A percentile compares a stretch with the other conserved stretches of the same genome.
phyloP scores from a whole-genome alignment of 176 grass and related monocot species.

The Rhipidocladum racemiflorum region DNA sequence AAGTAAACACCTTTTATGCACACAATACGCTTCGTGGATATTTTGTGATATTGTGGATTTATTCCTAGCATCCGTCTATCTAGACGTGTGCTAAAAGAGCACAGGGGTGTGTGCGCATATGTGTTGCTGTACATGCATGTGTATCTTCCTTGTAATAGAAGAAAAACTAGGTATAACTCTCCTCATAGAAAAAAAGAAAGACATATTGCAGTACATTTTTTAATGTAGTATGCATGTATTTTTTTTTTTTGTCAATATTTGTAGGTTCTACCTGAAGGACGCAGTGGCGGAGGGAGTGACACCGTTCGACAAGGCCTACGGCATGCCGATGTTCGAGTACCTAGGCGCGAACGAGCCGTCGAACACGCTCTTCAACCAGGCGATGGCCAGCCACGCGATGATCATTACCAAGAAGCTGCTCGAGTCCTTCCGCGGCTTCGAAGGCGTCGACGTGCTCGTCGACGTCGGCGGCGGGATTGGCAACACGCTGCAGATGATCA shows the following conservation, averaged over 20 bases:
- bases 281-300: constrained; percentile 27
- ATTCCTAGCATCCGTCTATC: too few species aligned
- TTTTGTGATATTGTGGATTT: too few species aligned
- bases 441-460: constrained; percentile 17
- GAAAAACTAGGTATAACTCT: too few species aligned
- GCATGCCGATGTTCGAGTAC: constrained; percentile 45
- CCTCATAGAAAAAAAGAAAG: too few species aligned
- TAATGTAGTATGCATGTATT: constrained; percentile 1
- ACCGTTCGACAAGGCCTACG: constrained; percentile 47
- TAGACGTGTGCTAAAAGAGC: too few species aligned
- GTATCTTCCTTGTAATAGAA: too few species aligned
- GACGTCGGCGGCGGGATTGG: constrained; percentile 41
- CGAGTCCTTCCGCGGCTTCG: background rate
- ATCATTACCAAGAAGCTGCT: constrained; percentile 25
- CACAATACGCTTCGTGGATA: too few species aligned
- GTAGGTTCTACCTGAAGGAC: constrained; percentile 16
- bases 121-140: too few species aligned
- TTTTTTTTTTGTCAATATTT: background rate
- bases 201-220: too few species aligned
- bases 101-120: too few species aligned
- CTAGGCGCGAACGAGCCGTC: constrained; percentile 22
- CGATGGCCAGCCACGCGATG: constrained; percentile 38
- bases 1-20: too few species aligned
- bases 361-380: constrained; percentile 43
- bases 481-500: constrained; percentile 15